phyloP scores from a whole-genome alignment of 768 basidiomycete species.

The Lentinula sp. region DNA sequence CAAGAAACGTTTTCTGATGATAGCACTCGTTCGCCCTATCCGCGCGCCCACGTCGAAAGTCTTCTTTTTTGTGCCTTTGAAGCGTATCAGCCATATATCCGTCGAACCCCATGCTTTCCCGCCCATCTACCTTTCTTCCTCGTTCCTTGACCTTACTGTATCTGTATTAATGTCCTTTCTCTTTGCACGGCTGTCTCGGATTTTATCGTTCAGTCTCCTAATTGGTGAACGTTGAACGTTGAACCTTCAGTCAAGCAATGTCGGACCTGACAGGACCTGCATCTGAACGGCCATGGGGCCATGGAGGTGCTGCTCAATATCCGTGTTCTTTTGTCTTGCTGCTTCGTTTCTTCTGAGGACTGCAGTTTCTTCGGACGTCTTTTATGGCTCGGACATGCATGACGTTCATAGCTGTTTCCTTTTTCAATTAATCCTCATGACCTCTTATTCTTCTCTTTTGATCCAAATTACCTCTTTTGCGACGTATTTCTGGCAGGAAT shows the following conservation, averaged over 20 bases:
- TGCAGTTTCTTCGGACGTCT: not conserved
- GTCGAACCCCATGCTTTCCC: not conserved
- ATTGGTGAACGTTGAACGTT: not conserved
- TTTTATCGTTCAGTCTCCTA: not conserved
- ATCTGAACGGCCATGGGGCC: not conserved
- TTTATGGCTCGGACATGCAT: not conserved
- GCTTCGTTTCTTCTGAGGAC: not conserved
- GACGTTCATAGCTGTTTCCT: not conserved
- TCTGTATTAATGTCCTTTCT: not conserved
- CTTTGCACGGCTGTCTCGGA: not conserved
- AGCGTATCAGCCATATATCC: not conserved
- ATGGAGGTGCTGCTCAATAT: not conserved
- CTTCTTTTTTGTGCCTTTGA: not conserved
- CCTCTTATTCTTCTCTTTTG: not conserved
- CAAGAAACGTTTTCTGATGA: constrained; percentile 2
- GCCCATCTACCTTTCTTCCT: not conserved
- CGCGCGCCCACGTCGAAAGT: not conserved
- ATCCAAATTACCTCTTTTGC: not conserved
- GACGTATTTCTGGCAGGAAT: not conserved
- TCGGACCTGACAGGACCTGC: not conserved
- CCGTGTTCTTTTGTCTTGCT: not conserved
- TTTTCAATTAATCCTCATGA: not conserved
- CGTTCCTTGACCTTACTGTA: not conserved
- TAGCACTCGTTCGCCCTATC: not conserved
- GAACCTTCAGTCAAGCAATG: not conserved